Base-by-base conservation (phyloP, 225 moss, liverwort and hornwort genomes). In the Rhytidiadelphus loreus region DNA sequence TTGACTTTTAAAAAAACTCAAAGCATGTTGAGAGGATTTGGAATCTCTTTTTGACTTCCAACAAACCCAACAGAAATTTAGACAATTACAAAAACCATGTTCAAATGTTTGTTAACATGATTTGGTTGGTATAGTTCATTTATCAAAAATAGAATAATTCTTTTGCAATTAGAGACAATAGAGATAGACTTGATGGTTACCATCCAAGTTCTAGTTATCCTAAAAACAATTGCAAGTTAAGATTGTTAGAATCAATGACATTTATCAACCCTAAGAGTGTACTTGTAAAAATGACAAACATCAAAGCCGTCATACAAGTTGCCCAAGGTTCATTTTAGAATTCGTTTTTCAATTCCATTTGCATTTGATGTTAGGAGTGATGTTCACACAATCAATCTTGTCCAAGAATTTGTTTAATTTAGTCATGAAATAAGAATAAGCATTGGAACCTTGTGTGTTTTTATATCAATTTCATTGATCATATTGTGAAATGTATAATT, bases 111-210 rank as follows among this genome's bases (percentile, higher is more conserved):
- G 2, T 10, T 6, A 3, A 4, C 1, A 24, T 55, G 9, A 16
- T 55, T 35, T 37, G 6, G 2, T 77, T 25, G n/a, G 55, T 35
- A 0, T 37, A 25, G 2, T 53, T 35, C 5, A 21, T 76, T 76
- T 77, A 25, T 8, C 26, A 3, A 56, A 11, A 3, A n/a, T n/a
- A n/a, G 7, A 48, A 17, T 12, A 25, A n/a, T 3, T 39, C 8
- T n/a, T 39, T 0, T 18, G 2, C 16, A 39, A 39, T 58, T 5
- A 26, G 8, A 3, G 2, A 79, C 41, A 3, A 57, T 10, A 0
- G 4, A 46, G 46, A 46, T 19, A 46, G 18, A 29, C 19, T 79
- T 39, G 8, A 57, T 57, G 12, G 56, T 58, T 5, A 39, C 10
- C 25, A 55, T 79, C 3, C 2, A 79, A 0, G 0, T 12, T 79